Evolutionary conservation across 192 early-diverging fungal genomes (phyloP), one percentile per base, ranked within the genome.

Genomic region (Podila epicladia): DNA sequence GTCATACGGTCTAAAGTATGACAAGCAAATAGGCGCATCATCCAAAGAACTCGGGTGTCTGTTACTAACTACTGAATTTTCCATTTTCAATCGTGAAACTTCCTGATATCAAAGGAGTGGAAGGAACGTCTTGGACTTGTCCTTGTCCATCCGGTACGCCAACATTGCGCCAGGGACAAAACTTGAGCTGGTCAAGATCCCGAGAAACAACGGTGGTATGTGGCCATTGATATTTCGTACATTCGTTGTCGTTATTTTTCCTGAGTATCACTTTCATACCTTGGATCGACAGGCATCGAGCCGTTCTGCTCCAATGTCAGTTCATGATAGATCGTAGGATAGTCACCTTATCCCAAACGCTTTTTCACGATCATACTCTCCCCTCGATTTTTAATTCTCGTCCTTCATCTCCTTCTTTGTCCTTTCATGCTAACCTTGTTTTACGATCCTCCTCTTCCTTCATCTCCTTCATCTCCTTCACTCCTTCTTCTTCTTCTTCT

Each of bases 161-260:
- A 94, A 93, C 69, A 73, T 95, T 33, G 90, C 93, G 5, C 71
- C 90, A 12, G 92, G 92, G 22, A 93, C 93, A 33, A 93, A 87
- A 64, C 83, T 96, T 20, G 82, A 82, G 28, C 84, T 95, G 24
- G 65, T 75, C 24, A 65, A 41, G 55, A 48, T 24, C 17, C 35
- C 26, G 67, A n/a, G 19, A 64, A 31, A 15, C 55, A 59, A 9
- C 9, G 22, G 15, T 28, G n/a, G 28, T 32, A 45, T 48, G 32
- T 38, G 58, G 2, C 41, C 41, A 15, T 37, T 28, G 19, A 20
- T 35, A 2, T n/a, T 29, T 2, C 20, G 9, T 35, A 20, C 58
- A 12, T 45, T 45, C 41, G 8, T 45, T 3, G 22, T 24, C 53
- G 15, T 19, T 58, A 28, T 24, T 58, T 3, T 58, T 12, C n/a